Evolutionary conservation across 2,329 filamentous ascomycete species (phyloP).

Genomic region (Chrysoporthe austroafricana): DNA sequence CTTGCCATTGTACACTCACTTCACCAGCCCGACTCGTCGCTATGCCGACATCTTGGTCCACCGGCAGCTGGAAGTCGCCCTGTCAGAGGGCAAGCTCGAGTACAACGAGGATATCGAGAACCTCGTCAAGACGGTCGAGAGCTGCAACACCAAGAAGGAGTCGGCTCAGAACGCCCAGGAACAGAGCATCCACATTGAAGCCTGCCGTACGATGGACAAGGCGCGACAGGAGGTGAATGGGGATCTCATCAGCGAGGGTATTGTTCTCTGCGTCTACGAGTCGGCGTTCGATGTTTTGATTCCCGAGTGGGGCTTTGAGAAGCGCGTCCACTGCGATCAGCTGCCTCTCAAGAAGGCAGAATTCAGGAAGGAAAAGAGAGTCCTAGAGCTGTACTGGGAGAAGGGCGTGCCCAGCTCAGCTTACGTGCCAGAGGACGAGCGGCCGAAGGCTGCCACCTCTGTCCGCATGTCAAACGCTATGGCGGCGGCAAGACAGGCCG

Average conservation of each 20-base stretch:
- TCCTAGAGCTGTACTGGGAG: slow-evolving; percentile 98
- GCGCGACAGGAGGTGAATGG: slow-evolving; percentile 83
- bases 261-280: slow-evolving; percentile 96
- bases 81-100: slow-evolving; percentile 81
- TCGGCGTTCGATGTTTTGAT: slow-evolving; percentile 98
- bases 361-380: slow-evolving; percentile 92
- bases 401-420: slow-evolving; percentile 97
- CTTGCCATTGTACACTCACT: slow-evolving; percentile 92
- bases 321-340: slow-evolving; percentile 98
- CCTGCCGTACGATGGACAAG: slow-evolving; percentile 94
- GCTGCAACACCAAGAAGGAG: slow-evolving; percentile 99
- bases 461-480: slow-evolving; percentile 75
- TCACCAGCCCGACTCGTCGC: slow-evolving; percentile 91
- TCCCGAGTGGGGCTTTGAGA: slow-evolving; percentile 98
- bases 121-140: slow-evolving; percentile 88
- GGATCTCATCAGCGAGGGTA: slow-evolving; percentile 92
- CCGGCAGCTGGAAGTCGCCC: slow-evolving; percentile 85
- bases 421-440: slow-evolving; percentile 95
- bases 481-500: slow-evolving; percentile 77
- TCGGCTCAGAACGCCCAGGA: slow-evolving; percentile 97
- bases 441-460: slow-evolving; percentile 78
- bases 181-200: slow-evolving; percentile 98
- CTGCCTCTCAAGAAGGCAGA: slow-evolving; percentile 98
- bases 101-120: slow-evolving; percentile 88
- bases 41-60: slow-evolving; percentile 96